phyloP scores from a whole-genome alignment of 2,329 filamentous ascomycete species.

The Pestalotiopsis sp. region DNA sequence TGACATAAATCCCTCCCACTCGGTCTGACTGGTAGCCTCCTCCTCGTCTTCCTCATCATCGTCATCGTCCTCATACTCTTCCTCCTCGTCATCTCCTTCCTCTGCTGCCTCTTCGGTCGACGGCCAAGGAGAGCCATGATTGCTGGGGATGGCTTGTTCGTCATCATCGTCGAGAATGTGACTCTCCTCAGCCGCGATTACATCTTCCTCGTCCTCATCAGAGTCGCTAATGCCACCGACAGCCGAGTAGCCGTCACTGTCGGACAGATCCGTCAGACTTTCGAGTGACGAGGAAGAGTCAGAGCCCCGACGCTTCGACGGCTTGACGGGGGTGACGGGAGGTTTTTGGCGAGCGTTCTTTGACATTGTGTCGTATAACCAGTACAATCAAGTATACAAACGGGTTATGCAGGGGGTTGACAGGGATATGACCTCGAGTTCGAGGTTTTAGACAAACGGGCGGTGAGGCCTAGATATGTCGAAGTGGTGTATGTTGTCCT shows the following conservation, averaged over 20 bases:
- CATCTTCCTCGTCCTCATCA: conserved; percentile 75
- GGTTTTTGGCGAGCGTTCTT: conserved; percentile 55
- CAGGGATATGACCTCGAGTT: conserved; percentile 20
- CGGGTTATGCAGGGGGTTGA: conserved; percentile 26
- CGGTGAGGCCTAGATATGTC: conserved; percentile 29
- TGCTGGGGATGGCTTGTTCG: conserved; percentile 29
- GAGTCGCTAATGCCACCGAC: conserved; percentile 81
- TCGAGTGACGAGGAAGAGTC: conserved; percentile 57
- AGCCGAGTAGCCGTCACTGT: conserved; percentile 73
- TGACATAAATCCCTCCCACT: conserved; percentile 58
- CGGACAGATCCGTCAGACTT: conserved; percentile 47
- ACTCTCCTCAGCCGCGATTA: conserved; percentile 77
- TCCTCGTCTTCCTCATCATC: conserved; percentile 43
- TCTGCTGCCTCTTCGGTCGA: conserved; percentile 39
- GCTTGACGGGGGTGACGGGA: conserved; percentile 44
- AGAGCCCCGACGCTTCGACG: conserved; percentile 49
- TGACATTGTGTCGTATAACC: conserved; percentile 42
- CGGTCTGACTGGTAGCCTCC: conserved; percentile 42
- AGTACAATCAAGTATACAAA: conserved; percentile 23
- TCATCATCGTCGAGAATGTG: conserved; percentile 60
- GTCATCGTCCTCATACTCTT: conserved; percentile 35
- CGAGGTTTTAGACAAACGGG: conserved; percentile 33
- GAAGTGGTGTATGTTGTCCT: neutral
- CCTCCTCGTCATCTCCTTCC: conserved; percentile 39
- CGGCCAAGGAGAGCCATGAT: conserved; percentile 54